A percentile compares a stretch with the other conserved stretches of the same genome.
Evolutionary conservation across 306 rosid genomes (phyloP).

Genomic region (Betula pendula): DNA sequence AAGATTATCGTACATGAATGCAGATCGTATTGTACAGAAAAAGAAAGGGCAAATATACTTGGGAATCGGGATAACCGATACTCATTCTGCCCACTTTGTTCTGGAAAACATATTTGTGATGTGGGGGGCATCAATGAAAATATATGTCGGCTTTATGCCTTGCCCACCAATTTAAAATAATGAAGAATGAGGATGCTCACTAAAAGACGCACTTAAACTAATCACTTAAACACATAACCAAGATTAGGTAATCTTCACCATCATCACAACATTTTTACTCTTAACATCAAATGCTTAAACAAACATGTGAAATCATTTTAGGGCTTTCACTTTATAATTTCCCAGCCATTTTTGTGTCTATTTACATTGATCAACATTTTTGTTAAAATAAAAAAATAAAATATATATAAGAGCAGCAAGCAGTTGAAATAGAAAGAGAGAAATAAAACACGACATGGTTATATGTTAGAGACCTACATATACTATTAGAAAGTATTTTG

Average conservation of each 20-base stretch:
- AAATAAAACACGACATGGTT: too few species aligned
- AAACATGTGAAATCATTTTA: too few species aligned
- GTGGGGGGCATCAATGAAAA: conserved; percentile 47
- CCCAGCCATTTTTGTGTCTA: too few species aligned
- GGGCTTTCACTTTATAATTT: too few species aligned
- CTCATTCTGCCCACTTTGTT: conserved; percentile 22
- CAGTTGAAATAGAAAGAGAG: too few species aligned
- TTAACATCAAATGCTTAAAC: conserved; percentile 9
- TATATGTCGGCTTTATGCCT: conserved; percentile 52
- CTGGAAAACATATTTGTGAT: conserved; percentile 32
- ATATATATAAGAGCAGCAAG: too few species aligned
- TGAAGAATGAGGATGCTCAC: conserved; percentile 32
- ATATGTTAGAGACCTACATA: too few species aligned
- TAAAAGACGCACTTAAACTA: conserved; percentile 29
- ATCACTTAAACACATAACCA: conserved; percentile 31
- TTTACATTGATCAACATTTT: too few species aligned
- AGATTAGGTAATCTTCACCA: conserved; percentile 49
- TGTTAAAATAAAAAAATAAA: too few species aligned
- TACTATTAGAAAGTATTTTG: too few species aligned
- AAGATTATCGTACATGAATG: neutral
- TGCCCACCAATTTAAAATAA: conserved; percentile 44
- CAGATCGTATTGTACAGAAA: neutral
- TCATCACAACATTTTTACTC: conserved; percentile 29
- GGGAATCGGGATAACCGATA: conserved; percentile 7
- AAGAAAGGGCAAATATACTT: conserved; percentile 24